A percentile compares a stretch with the other conserved stretches of the same genome.
Evolutionary conservation across 108 stramenopile genomes (phyloP).

Genomic region (Phaeodactylum tricornutum): DNA sequence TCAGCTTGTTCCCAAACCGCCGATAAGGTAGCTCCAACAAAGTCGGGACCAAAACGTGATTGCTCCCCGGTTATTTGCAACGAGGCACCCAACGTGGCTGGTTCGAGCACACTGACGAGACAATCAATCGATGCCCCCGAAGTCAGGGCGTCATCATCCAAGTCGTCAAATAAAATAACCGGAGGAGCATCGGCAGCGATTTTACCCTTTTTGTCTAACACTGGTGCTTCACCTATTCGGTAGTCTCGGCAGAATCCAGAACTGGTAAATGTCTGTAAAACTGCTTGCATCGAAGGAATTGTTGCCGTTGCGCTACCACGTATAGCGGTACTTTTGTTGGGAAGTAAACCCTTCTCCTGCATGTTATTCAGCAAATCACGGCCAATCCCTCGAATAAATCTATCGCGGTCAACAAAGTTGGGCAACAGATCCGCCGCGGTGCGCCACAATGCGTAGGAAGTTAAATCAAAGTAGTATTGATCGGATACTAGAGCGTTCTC

Average conservation of each 20-base stretch:
- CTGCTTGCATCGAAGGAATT: slow-evolving; percentile 29
- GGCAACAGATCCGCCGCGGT: slow-evolving; percentile 50
- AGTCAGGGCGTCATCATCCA: slow-evolving; percentile 55
- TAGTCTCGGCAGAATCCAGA: slow-evolving; percentile 33
- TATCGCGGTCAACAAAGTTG: slow-evolving; percentile 45
- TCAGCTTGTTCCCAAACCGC: slow-evolving; percentile 58
- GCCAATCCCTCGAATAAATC: slow-evolving; percentile 49
- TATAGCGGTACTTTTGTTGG: background rate
- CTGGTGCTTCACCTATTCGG: slow-evolving; percentile 12
- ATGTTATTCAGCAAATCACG: slow-evolving; percentile 10
- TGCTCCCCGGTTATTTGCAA: slow-evolving; percentile 79
- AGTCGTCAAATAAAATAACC: slow-evolving; percentile 49
- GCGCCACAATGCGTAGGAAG: slow-evolving; percentile 69
- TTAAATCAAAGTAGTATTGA: slow-evolving; percentile 78
- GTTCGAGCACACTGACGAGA: slow-evolving; percentile 52
- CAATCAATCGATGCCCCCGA: slow-evolving; percentile 49
- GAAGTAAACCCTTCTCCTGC: background rate
- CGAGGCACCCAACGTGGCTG: slow-evolving; percentile 57
- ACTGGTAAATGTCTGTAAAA: slow-evolving; percentile 39
- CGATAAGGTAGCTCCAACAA: slow-evolving; percentile 59
- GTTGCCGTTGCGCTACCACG: slow-evolving; percentile 7
- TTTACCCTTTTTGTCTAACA: slow-evolving; percentile 4
- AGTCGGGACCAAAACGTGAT: slow-evolving; percentile 70
- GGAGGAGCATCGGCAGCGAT: slow-evolving; percentile 6
- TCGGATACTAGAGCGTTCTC: slow-evolving; percentile 39